Evolutionary conservation across 192 early-diverging fungal genomes (phyloP).

Genomic region (Spizellomyces punctatus): DNA sequence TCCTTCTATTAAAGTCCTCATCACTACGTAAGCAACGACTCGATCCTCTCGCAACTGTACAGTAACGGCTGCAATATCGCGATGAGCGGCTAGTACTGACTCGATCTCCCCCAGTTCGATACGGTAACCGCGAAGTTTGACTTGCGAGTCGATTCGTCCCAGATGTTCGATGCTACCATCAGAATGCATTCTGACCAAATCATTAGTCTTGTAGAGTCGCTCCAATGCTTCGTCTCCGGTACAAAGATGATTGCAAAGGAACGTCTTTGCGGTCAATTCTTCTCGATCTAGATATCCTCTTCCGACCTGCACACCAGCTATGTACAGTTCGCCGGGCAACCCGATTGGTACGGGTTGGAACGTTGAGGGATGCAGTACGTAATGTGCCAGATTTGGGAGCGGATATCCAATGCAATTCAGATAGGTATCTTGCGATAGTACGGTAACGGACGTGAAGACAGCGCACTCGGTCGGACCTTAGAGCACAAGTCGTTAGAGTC

Average conservation of each 20-base stretch:
- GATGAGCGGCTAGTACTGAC: background rate
- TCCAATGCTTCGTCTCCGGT: constrained; percentile 22
- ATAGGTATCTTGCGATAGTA: background rate
- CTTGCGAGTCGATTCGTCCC: constrained; percentile 34
- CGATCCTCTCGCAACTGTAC: no score
- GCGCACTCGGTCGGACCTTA: constrained; percentile 1
- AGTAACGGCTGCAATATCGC: no score
- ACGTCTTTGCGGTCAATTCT: constrained; percentile 41
- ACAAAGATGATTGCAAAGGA: constrained; percentile 35
- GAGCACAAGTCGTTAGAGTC: background rate
- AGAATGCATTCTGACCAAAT: constrained; percentile 15
- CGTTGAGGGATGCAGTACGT: constrained; percentile 18
- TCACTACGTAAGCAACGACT: no score
- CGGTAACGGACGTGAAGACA: background rate
- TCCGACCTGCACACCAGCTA: constrained; percentile 40
- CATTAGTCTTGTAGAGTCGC: constrained; percentile 7
- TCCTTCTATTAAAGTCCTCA: no score
- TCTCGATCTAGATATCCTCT: constrained; percentile 47
- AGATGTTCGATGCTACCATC: constrained; percentile 35
- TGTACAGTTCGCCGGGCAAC: constrained; percentile 44
- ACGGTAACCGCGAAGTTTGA: constrained; percentile 25
- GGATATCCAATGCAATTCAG: constrained; percentile 11
- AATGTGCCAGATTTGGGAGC: constrained; percentile 1
- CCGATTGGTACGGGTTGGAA: constrained; percentile 41
- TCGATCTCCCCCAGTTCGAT: constrained; percentile 24